Percentiles rank a stretch among this genome's conserved stretches.
These are phyloP conservation scores for Alternaria sp. DNA, from an alignment of 2,329 filamentous ascomycete species.

Conservation along the genomic window DNA sequence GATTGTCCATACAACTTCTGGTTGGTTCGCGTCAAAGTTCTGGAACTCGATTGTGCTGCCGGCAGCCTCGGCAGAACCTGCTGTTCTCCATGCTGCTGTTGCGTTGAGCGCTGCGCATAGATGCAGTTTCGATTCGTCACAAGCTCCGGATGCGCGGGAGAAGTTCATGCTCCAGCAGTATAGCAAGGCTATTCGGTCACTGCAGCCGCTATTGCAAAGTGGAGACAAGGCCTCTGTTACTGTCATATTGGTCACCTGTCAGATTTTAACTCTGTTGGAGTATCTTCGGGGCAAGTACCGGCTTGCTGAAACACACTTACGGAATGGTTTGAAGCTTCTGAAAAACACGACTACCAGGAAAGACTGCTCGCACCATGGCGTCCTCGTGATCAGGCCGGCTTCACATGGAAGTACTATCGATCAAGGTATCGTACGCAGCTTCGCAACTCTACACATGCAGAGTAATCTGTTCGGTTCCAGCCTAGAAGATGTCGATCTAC, in stretches of 20 bases:
- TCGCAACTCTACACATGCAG: slow-evolving; percentile 43
- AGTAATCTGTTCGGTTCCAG: slow-evolving; percentile 25
- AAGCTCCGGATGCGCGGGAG: slow-evolving; percentile 32
- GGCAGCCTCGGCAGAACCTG: slow-evolving; percentile 51
- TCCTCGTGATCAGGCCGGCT: not conserved
- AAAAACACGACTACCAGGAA: slow-evolving; percentile 27
- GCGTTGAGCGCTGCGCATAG: slow-evolving; percentile 52
- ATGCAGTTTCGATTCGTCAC: slow-evolving; percentile 20
- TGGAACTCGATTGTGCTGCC: slow-evolving; percentile 55
- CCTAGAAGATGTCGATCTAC: slow-evolving; percentile 1
- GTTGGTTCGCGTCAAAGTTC: slow-evolving; percentile 37
- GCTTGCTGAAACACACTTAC: slow-evolving; percentile 52
- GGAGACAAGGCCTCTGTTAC: slow-evolving; percentile 40
- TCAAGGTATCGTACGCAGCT: slow-evolving; percentile 56
- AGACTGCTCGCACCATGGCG: not conserved
- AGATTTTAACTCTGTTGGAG: slow-evolving; percentile 55
- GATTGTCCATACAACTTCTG: slow-evolving; percentile 8
- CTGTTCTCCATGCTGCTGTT: slow-evolving; percentile 55
- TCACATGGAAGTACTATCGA: slow-evolving; percentile 48
- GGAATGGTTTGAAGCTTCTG: slow-evolving; percentile 54
- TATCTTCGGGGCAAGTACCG: slow-evolving; percentile 53
- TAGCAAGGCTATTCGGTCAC: slow-evolving; percentile 51
- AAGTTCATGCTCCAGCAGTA: slow-evolving; percentile 53
- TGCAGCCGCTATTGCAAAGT: slow-evolving; percentile 36
- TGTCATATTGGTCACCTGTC: slow-evolving; percentile 54